Evolutionary conservation across 2,329 filamentous ascomycete genomes (phyloP).

Genomic region (Chaetomiaceae sp.): DNA sequence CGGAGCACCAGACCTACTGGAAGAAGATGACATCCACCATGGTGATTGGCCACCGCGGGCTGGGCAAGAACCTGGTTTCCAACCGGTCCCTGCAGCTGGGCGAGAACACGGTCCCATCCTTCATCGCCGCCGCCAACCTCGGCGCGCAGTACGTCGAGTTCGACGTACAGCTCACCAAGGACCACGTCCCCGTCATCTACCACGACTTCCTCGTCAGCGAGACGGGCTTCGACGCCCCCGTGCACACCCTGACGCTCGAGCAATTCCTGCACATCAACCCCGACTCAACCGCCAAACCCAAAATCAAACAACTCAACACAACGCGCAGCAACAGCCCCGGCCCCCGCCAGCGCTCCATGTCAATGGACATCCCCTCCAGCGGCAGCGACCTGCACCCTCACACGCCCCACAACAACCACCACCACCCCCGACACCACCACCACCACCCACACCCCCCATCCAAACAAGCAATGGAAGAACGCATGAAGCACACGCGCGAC

Average conservation of each 20-base stretch:
- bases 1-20: constrained; percentile 91
- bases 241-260: constrained; percentile 90
- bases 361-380: constrained; percentile 42
- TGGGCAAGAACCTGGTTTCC: constrained; percentile 84
- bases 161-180: constrained; percentile 97
- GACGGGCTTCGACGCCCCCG: constrained; percentile 92
- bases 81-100: constrained; percentile 88
- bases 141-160: constrained; percentile 73
- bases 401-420: no score
- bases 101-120: constrained; percentile 93
- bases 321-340: constrained; percentile 30
- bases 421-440: neutral
- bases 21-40: constrained; percentile 86
- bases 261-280: constrained; percentile 88
- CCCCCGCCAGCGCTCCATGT: constrained; percentile 47
- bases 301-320: constrained; percentile 27
- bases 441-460: constrained; percentile 24
- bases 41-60: constrained; percentile 66
- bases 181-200: constrained; percentile 96
- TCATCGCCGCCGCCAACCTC: constrained; percentile 91
- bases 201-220: constrained; percentile 98
- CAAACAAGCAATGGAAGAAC: constrained; percentile 55
- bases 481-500: constrained; percentile 95
- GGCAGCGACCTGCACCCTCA: no score
- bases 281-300: constrained; percentile 33